Evolutionary conservation across 768 basidiomycete genomes (phyloP).

Genomic region (Inosperma sp.): DNA sequence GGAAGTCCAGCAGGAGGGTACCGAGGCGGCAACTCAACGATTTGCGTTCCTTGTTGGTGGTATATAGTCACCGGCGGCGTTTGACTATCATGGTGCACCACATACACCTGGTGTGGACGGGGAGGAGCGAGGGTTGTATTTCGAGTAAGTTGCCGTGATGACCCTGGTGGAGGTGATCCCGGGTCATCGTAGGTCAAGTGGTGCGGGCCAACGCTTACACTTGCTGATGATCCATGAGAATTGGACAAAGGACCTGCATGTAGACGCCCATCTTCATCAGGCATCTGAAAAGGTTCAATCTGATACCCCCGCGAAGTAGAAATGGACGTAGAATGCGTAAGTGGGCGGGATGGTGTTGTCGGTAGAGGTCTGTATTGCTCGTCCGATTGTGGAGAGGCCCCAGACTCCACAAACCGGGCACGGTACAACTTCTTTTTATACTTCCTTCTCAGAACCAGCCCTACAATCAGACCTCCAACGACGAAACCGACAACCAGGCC

Average conservation of each 20-base stretch:
- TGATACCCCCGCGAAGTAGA: slow-evolving; percentile 30
- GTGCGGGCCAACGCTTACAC: slow-evolving; percentile 7
- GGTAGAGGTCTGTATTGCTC: slow-evolving; percentile 28
- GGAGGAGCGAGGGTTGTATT: slow-evolving; percentile 7
- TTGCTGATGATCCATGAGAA: slow-evolving; percentile 11
- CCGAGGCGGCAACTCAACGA: slow-evolving; percentile 57
- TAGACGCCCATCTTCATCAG: slow-evolving; percentile 31
- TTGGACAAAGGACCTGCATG: neutral
- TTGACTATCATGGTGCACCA: slow-evolving; percentile 60
- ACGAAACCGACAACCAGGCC: slow-evolving; percentile 37
- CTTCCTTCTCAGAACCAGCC: slow-evolving; percentile 29
- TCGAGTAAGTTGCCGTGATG: slow-evolving; percentile 10
- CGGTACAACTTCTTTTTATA: slow-evolving; percentile 19
- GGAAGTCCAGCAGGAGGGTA: slow-evolving; percentile 30
- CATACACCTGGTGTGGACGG: slow-evolving; percentile 40
- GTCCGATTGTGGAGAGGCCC: slow-evolving; percentile 19
- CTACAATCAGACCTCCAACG: slow-evolving; percentile 30
- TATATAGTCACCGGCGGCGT: slow-evolving; percentile 55
- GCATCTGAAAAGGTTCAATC: slow-evolving; percentile 42
- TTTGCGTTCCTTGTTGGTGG: slow-evolving; percentile 49
- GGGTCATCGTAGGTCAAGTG: slow-evolving; percentile 12
- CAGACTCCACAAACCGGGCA: slow-evolving; percentile 27
- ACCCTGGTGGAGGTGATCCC: slow-evolving; percentile 2
- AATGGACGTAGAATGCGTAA: slow-evolving; percentile 14
- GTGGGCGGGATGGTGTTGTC: slow-evolving; percentile 17